A percentile compares a stretch with the other conserved stretches of the same genome.
Evolutionary conservation across 2,329 filamentous ascomycete species (phyloP).

Genomic region (Fusarium duplospermum): DNA sequence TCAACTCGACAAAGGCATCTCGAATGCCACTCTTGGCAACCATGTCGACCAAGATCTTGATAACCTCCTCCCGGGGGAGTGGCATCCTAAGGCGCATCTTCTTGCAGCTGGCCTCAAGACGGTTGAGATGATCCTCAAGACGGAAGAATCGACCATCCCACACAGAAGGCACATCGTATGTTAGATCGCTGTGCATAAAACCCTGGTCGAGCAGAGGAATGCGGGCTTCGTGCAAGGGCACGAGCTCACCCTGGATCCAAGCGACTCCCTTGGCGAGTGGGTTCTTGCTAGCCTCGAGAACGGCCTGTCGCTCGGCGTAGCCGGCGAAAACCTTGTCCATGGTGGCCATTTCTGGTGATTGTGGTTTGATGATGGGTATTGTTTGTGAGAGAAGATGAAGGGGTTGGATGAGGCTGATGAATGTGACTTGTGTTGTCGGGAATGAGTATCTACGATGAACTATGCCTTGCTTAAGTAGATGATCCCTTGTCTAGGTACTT

Average conservation of each 20-base stretch:
- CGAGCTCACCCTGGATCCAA: constrained; percentile 58
- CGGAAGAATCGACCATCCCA: constrained; percentile 66
- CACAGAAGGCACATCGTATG: constrained; percentile 63
- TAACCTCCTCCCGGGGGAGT: constrained; percentile 53
- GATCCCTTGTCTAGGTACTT: neutral
- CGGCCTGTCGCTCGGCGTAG: constrained; percentile 45
- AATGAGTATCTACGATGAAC: neutral
- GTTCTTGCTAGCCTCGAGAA: constrained; percentile 39
- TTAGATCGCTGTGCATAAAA: constrained; percentile 63
- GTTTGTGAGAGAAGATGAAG: neutral
- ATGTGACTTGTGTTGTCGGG: neutral
- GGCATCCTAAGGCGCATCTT: constrained; percentile 60
- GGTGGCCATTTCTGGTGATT: constrained; percentile 50
- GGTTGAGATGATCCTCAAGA: constrained; percentile 60
- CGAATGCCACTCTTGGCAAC: constrained; percentile 57
- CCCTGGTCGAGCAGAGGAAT: constrained; percentile 64
- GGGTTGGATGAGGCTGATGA: neutral
- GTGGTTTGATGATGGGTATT: neutral
- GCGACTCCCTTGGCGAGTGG: constrained; percentile 55
- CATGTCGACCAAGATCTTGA: constrained; percentile 57
- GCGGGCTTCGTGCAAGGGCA: constrained; percentile 58
- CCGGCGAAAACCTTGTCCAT: constrained; percentile 57
- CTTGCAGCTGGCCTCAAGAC: constrained; percentile 56
- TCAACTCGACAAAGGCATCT: constrained; percentile 63
- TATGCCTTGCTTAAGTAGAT: constrained; percentile 13